Conservation (phyloP, 768 basidiomycete genomes). For the Mycena belliarum region DNA sequence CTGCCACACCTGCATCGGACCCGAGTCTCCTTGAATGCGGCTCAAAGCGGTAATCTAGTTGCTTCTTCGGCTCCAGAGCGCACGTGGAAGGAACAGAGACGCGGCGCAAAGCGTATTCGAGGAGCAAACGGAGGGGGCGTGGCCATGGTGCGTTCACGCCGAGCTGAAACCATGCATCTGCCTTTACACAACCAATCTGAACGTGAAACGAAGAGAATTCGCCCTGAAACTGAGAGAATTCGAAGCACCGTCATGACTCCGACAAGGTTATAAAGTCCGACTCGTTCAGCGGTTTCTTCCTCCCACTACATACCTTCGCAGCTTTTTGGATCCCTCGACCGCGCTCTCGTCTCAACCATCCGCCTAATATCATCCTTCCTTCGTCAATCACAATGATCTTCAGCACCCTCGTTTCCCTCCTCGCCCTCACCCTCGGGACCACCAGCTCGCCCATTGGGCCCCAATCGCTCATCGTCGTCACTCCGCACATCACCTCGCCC, state of each 20-base stretch:
- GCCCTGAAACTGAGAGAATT: constrained; percentile 15
- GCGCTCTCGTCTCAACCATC: constrained; percentile 10
- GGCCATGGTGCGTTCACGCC: neutral
- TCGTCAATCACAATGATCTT: constrained; percentile 17
- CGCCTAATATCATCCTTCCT: constrained; percentile 1
- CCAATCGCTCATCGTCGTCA: constrained; percentile 32
- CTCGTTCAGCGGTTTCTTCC: neutral
- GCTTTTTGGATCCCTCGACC: constrained; percentile 5
- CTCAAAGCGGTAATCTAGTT: constrained; percentile 16
- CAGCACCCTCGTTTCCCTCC: constrained; percentile 26
- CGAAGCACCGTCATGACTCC: constrained; percentile 1
- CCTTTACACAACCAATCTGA: constrained; percentile 8
- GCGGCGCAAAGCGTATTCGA: too few relatives aligned
- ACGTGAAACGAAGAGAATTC: constrained; percentile 12
- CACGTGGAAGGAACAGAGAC: neutral
- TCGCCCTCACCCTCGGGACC: constrained; percentile 28
- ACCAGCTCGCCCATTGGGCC: constrained; percentile 21
- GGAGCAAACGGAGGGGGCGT: too few relatives aligned
- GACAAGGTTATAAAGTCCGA: constrained; percentile 10
- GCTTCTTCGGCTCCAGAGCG: neutral
- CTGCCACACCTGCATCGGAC: neutral
- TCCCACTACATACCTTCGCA: constrained; percentile 4
- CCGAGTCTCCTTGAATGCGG: neutral
- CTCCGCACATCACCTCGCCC: constrained; percentile 42
- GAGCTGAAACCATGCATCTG: neutral